phyloP scores from a whole-genome alignment of 2,329 filamentous ascomycete species.

The Penicillium polonicum region DNA sequence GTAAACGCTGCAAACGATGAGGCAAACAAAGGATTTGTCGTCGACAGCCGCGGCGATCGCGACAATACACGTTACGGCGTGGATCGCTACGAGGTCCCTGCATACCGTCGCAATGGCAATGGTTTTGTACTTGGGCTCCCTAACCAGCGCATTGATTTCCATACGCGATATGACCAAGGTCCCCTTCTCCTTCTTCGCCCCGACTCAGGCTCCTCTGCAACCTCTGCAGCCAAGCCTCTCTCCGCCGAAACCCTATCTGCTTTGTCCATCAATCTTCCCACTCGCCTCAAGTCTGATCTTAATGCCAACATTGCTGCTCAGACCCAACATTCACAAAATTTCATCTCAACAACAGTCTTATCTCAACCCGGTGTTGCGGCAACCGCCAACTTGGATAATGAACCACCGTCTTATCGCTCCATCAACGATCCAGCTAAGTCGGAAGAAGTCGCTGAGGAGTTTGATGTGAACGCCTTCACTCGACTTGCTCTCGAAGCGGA shows the following conservation, averaged over 20 bases:
- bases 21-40: slow-evolving; percentile 46
- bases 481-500: slow-evolving; percentile 46
- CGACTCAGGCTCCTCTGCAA: not conserved
- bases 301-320: not conserved
- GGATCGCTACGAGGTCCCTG: slow-evolving; percentile 68
- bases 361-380: not conserved
- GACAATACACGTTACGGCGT: slow-evolving; percentile 73
- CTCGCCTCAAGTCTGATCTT: not conserved
- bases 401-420: slow-evolving; percentile 58
- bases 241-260: not conserved
- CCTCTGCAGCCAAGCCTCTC: not conserved
- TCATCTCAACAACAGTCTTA: not conserved
- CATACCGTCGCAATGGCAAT: slow-evolving; percentile 66
- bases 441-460: slow-evolving; percentile 48
- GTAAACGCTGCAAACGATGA: not conserved
- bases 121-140: slow-evolving; percentile 69
- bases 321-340: not conserved
- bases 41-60: slow-evolving; percentile 75
- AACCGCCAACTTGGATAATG: slow-evolving; percentile 40
- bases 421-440: slow-evolving; percentile 57
- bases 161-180: slow-evolving; percentile 46
- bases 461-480: slow-evolving; percentile 37
- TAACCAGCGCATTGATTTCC: slow-evolving; percentile 64
- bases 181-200: slow-evolving; percentile 35
- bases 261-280: not conserved